Base-by-base conservation (phyloP, 2,329 filamentous ascomycete genomes). In the Lachnellula subtilissima region DNA sequence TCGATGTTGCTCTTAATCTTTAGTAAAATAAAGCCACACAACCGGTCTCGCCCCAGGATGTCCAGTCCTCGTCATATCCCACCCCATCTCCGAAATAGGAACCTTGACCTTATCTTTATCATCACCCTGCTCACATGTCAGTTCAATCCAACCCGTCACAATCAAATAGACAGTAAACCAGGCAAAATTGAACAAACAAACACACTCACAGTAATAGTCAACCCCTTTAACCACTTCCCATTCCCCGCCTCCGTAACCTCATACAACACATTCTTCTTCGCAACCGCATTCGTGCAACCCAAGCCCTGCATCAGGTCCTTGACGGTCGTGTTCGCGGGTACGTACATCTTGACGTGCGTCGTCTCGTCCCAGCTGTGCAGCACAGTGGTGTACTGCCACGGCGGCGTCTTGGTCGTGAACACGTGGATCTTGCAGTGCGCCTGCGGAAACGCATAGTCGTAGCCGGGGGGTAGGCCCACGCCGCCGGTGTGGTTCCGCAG, bases 351-450 rank as follows among this genome's bases (percentile, higher is more conserved):
- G 73, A 0, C 78, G 76, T 50, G 76, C 72, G 64, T 81, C 81
- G 0, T 72, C 66, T 37, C 81, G 61, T 72, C 59, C 70, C 66
- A 35, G 70, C 73, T 50, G 72, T 75, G 19, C 69, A 64, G 0
- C 70, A 74, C 6, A 77, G 67, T 60, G 9, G 15, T n/a, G 2
- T 22, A 22, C 36, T 78, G 75, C 83, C 83, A 86, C 0, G 83
- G 83, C 63, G 12, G 64, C 15, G 70, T 52, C 63, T 8, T 57
- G 3, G 76, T 75, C 60, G 77, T 78, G 68, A 87, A 76, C 2
- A 86, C 73, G 62, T 85, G 81, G 6, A 85, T 72, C 60, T 82
- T 84, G 32, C 80, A 82, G 67, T 85, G 80, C 59, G 80, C 75
- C 0, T 72, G 64, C 0, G 81, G 77, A 70, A 85, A 86, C 65